A percentile compares a stretch with the other conserved stretches of the same genome.
Conservation (phyloP, 495 filamentous ascomycete genomes). For the Parathielavia hyrcaniae region DNA sequence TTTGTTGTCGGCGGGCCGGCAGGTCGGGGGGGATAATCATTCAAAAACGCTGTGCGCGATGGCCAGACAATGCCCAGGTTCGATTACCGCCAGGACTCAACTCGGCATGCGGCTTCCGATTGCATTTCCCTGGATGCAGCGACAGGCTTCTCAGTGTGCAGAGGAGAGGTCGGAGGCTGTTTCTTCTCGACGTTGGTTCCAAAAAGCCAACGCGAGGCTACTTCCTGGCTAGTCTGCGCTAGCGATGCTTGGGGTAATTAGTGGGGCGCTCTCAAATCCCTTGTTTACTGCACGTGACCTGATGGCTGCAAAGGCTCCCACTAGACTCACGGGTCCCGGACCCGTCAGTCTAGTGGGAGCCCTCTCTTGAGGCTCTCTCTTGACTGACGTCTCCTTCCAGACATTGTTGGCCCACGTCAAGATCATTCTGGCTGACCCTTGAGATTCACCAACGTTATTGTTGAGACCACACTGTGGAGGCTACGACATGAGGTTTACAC, state of each 20-base stretch:
- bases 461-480: too few relatives aligned
- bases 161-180: slow-evolving; percentile 18
- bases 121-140: slow-evolving; percentile 17
- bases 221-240: slow-evolving; percentile 12
- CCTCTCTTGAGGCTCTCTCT: too few relatives aligned
- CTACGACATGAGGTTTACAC: too few relatives aligned
- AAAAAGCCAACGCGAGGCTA: slow-evolving; percentile 17
- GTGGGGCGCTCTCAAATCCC: slow-evolving; percentile 14
- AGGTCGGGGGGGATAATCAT: slow-evolving; percentile 19
- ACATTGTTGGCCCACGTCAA: too few relatives aligned
- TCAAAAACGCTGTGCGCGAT: slow-evolving; percentile 23
- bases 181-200: slow-evolving; percentile 23
- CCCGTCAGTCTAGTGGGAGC: too few relatives aligned
- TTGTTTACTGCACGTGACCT: slow-evolving; percentile 17
- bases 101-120: slow-evolving; percentile 17
- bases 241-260: slow-evolving; percentile 9
- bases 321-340: too few relatives aligned
- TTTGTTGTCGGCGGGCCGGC: slow-evolving; percentile 24
- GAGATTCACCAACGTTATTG: too few relatives aligned
- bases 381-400: too few relatives aligned
- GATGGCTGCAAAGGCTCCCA: not conserved
- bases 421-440: too few relatives aligned
- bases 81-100: slow-evolving; percentile 11
- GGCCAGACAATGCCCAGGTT: slow-evolving; percentile 7
- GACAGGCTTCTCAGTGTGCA: slow-evolving; percentile 14